These are phyloP conservation scores for Withania somnifera DNA, from an alignment of 305 asterid species.

Conservation along the genomic window DNA sequence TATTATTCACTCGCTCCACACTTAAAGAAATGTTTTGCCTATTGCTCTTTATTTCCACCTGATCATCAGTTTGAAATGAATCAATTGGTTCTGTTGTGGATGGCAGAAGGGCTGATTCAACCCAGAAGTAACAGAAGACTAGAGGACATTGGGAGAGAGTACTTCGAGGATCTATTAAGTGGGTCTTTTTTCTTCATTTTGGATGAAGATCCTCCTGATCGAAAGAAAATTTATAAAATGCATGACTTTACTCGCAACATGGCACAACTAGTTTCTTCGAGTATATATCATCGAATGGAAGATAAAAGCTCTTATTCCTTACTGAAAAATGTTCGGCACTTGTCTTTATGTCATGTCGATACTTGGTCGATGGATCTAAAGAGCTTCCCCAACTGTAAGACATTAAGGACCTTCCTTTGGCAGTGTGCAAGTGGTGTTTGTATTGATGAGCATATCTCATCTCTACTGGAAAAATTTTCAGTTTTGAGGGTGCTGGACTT, in stretches of 20 bases:
- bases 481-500: conserved; percentile 4
- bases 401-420: background rate
- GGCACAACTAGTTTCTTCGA: background rate
- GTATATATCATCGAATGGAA: background rate
- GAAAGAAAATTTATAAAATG: background rate
- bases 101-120: conserved; percentile 2
- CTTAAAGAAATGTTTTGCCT: background rate
- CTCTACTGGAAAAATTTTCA: background rate
- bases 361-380: background rate
- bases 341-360: background rate
- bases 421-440: background rate
- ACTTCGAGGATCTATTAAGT: background rate
- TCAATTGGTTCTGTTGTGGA: background rate
- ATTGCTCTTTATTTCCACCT: background rate
- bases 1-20: background rate
- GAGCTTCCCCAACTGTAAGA: background rate
- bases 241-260: background rate
- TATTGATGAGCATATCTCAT: background rate
- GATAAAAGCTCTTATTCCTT: background rate
- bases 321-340: background rate
- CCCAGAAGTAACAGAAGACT: background rate
- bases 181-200: conserved; percentile 1
- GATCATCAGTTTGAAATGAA: background rate
- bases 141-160: conserved; percentile 4
- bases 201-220: background rate